Evolutionary conservation across 2,329 filamentous ascomycete genomes (phyloP).

Genomic region (Neonectria magnoliae): DNA sequence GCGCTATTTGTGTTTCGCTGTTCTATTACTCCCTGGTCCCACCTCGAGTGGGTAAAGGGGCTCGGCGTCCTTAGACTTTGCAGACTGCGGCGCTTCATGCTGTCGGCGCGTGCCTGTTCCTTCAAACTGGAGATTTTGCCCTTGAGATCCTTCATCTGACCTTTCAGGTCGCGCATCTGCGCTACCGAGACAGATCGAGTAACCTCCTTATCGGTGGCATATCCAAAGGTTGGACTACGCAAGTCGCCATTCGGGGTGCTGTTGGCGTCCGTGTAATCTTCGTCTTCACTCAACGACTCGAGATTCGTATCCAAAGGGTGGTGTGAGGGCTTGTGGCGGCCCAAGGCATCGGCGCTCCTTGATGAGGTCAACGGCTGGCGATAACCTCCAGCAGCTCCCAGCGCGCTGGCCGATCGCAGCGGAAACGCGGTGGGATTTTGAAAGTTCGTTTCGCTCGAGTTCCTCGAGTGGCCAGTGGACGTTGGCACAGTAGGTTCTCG

Average conservation of each 20-base stretch:
- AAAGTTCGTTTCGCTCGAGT: constrained; percentile 46
- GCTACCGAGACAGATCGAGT: constrained; percentile 77
- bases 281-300: constrained; percentile 65
- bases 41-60: constrained; percentile 77
- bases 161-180: constrained; percentile 77
- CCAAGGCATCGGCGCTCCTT: constrained; percentile 55
- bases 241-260: constrained; percentile 45
- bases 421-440: constrained; percentile 50
- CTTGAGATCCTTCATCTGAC: constrained; percentile 87
- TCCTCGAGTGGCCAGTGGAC: constrained; percentile 42
- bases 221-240: constrained; percentile 58
- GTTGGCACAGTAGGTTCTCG: constrained; percentile 32
- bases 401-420: constrained; percentile 71
- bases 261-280: constrained; percentile 43
- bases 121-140: constrained; percentile 84
- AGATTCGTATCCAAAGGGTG: constrained; percentile 56
- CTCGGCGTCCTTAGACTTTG: constrained; percentile 80
- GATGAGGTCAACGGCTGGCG: constrained; percentile 59
- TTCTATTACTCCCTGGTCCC: constrained; percentile 45
- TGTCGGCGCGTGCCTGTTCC: constrained; percentile 82
- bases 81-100: constrained; percentile 78
- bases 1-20: constrained; percentile 32
- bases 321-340: constrained; percentile 52
- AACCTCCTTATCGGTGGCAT: constrained; percentile 58
- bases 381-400: constrained; percentile 68